phyloP scores from a whole-genome alignment of 805 yeast species.

The Ogataea siamensis region DNA sequence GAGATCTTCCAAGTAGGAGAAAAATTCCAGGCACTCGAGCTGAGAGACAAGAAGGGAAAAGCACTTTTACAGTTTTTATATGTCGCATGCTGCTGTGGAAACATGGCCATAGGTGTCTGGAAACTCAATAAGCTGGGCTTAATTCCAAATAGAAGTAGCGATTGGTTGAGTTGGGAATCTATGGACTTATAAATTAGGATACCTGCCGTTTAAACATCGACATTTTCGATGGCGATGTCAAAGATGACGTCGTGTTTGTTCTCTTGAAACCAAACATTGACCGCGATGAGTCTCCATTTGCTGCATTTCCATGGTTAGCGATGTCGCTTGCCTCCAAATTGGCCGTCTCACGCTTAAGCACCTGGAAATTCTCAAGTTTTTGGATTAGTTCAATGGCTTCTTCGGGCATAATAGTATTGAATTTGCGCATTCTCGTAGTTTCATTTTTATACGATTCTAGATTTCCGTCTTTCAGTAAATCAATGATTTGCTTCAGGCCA shows the following conservation, averaged over 20 bases:
- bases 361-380: slow-evolving; percentile 43
- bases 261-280: slow-evolving; percentile 31
- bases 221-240: slow-evolving; percentile 21
- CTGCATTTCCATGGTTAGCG: slow-evolving; percentile 1
- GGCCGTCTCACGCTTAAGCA: slow-evolving; percentile 18
- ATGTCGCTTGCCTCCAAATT: slow-evolving; percentile 7
- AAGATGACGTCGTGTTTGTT: slow-evolving; percentile 16
- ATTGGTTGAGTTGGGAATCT: slow-evolving; percentile 88
- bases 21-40: slow-evolving; percentile 43
- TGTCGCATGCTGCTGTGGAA: slow-evolving; percentile 43
- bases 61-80: slow-evolving; percentile 28
- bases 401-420: slow-evolving; percentile 71
- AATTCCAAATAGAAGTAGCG: slow-evolving; percentile 82
- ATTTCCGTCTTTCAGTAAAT: slow-evolving; percentile 62
- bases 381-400: slow-evolving; percentile 61
- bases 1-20: slow-evolving; percentile 59
- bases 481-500: slow-evolving; percentile 77
- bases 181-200: slow-evolving; percentile 23
- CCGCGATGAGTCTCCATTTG: slow-evolving; percentile 19
- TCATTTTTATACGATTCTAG: slow-evolving; percentile 62
- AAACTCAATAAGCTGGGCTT: slow-evolving; percentile 86
- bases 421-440: slow-evolving; percentile 57
- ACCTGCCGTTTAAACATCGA: slow-evolving; percentile 16
- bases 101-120: slow-evolving; percentile 76
- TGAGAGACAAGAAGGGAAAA: slow-evolving; percentile 25